Evolutionary conservation across 495 filamentous ascomycete species (phyloP).

Genomic region (Glarea lozoyensis): DNA sequence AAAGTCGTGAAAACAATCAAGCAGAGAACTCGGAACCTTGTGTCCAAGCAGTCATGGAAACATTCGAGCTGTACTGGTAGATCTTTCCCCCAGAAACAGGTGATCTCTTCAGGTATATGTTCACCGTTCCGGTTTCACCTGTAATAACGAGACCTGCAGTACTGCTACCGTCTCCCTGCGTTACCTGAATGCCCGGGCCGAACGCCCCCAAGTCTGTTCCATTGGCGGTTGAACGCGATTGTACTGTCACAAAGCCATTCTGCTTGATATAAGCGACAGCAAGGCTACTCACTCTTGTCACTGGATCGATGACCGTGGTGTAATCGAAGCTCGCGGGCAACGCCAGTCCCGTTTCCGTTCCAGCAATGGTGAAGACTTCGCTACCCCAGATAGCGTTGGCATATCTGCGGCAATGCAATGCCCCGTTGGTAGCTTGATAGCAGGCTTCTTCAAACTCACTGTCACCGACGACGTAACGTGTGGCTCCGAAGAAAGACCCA

Average conservation of each 20-base stretch:
- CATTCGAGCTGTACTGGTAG: not conserved
- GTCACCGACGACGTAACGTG: not conserved
- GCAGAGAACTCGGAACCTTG: too few species aligned
- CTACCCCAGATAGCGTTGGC: not conserved
- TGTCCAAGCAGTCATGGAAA: not conserved
- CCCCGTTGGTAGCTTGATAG: not conserved
- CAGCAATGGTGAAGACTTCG: not conserved
- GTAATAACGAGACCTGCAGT: not conserved
- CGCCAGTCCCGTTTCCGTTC: not conserved
- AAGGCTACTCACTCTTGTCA: not conserved
- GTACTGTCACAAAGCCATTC: conserved; percentile 1
- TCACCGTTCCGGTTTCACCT: not conserved
- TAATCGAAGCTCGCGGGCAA: not conserved
- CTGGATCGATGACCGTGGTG: not conserved
- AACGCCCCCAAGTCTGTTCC: not conserved
- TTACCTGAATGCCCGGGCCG: not conserved
- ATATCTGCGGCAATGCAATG: conserved; percentile 2
- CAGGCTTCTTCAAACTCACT: conserved; percentile 1
- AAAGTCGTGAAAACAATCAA: too few species aligned
- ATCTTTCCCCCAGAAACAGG: not conserved
- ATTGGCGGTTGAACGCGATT: conserved; percentile 4
- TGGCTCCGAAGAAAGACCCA: not conserved
- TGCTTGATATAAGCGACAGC: conserved; percentile 1
- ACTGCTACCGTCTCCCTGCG: conserved; percentile 2
- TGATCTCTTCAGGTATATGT: too few species aligned